phyloP scores from a whole-genome alignment of 805 yeast species.

The Candida nanaspora region DNA sequence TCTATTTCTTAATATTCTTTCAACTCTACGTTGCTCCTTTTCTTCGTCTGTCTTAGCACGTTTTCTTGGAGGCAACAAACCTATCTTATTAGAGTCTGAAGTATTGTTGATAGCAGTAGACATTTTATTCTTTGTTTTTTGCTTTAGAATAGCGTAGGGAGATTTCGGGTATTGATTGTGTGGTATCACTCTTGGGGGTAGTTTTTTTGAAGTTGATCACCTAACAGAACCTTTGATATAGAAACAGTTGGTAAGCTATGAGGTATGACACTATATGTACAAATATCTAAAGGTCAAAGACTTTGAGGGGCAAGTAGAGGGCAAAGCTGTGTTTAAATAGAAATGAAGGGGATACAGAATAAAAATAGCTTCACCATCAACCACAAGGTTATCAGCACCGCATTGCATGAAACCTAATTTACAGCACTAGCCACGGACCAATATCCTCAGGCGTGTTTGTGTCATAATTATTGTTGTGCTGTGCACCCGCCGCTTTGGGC shows the following conservation, averaged over 20 bases:
- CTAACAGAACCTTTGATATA: too few species aligned
- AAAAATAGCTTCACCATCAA: too few species aligned
- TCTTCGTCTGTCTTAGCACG: constrained; percentile 95
- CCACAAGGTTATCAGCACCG: too few species aligned
- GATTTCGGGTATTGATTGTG: neutral
- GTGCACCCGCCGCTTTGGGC: too few species aligned
- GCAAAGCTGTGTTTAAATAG: neutral
- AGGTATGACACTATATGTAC: neutral
- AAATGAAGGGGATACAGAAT: too few species aligned
- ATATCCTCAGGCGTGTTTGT: too few species aligned
- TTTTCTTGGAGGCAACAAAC: constrained; percentile 83
- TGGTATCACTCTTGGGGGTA: neutral
- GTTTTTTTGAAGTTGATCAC: neutral
- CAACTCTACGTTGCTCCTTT: constrained; percentile 93
- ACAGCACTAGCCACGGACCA: too few species aligned
- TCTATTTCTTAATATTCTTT: constrained; percentile 86
- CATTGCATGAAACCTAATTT: too few species aligned
- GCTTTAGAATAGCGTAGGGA: neutral
- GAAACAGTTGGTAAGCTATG: neutral
- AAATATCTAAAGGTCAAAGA: neutral
- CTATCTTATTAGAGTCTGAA: constrained; percentile 3
- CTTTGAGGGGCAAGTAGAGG: neutral
- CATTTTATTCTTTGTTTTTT: too few species aligned
- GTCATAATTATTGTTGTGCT: too few species aligned
- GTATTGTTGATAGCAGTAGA: neutral